phyloP scores from a whole-genome alignment of 2,329 filamentous ascomycete species.

The Colletotrichum liriopes region DNA sequence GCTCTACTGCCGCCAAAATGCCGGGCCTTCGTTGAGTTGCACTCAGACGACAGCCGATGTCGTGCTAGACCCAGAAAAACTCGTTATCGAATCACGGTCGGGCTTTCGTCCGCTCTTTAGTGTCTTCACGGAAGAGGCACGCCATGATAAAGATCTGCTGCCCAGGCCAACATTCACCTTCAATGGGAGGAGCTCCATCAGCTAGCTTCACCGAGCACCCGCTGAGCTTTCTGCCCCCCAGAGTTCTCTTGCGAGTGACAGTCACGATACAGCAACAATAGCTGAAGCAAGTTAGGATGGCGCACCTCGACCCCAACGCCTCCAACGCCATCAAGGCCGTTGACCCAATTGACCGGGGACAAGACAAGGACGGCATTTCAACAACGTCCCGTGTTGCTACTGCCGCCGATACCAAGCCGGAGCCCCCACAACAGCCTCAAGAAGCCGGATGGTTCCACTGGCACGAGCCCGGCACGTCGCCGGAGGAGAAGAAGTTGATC shows the following conservation, averaged over 20 bases:
- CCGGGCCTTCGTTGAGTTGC: background rate
- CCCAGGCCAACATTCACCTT: conserved; percentile 7
- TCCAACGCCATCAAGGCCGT: conserved; percentile 22
- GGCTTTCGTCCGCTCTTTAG: conserved; percentile 14
- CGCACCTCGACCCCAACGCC: conserved; percentile 21
- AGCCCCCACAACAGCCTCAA: conserved; percentile 38
- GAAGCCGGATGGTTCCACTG: conserved; percentile 55
- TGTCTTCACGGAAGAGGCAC: background rate
- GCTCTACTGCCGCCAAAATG: background rate
- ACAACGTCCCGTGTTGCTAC: conserved; percentile 24
- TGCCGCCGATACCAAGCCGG: conserved; percentile 32
- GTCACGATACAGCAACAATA: background rate
- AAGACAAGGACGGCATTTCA: conserved; percentile 33
- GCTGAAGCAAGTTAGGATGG: conserved; percentile 20
- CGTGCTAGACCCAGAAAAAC: conserved; percentile 41
- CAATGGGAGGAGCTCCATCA: background rate
- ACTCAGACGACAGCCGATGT: conserved; percentile 24
- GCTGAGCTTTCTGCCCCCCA: background rate
- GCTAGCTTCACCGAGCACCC: conserved; percentile 13
- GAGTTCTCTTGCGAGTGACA: background rate
- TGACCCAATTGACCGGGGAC: conserved; percentile 12
- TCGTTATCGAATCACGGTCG: conserved; percentile 30
- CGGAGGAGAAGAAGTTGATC: conserved; percentile 61
- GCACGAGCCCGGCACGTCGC: conserved; percentile 58
- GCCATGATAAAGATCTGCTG: conserved; percentile 25